Base-by-base conservation (phyloP, 2,329 filamentous ascomycete genomes). In the Colletotrichum kahawae region DNA sequence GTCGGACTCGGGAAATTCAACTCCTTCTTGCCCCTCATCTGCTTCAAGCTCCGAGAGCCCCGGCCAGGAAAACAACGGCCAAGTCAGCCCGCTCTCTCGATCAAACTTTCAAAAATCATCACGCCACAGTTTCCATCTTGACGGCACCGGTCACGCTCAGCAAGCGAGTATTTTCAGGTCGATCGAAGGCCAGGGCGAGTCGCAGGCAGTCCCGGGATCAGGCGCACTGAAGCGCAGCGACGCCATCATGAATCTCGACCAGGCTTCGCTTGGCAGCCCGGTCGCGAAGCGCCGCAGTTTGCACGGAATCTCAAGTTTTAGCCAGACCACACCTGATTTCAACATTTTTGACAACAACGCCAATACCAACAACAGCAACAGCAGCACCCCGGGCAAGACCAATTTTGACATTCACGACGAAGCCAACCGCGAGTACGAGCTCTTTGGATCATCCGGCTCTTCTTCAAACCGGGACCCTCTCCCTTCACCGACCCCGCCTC, bases 181-280 rank as follows among this genome's bases (percentile, higher is more conserved):
- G n/a, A 81, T 88, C 18, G 90, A 92, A 67, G 82, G 82, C 21
- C 86, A 84, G 63, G 87, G 90, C 21, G 87, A 90, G 24, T 92
- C 92, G 76, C 74, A 74, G 38, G 65, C 64, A 27, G 36, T 34
- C 9, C 71, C 74, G 21, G 76, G 76, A n/a, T 92, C 93, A 7
- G 98, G 96, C 82, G 96, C 96, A 7, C 87, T 98, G 79, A 98
- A 98, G 89, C 93, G 97, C 79, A 96, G 94, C 81, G 96, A 98
- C 86, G 93, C 94, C 57, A 93, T 93, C 67, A 96, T 98, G 94
- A 95, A 95, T 80, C 86, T 97, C 64, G 96, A 98, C 80, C 93
- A 95, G 77, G 89, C 92, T 33, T 93, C 90, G 79, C 88, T 94
- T 71, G 94, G 94, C 78, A 98, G 95, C 81, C 96, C 97, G 1